A percentile compares a stretch with the other conserved stretches of the same genome.
phyloP scores from a whole-genome alignment of 2,329 filamentous ascomycete genomes.

The Fusarium verrucosum region DNA sequence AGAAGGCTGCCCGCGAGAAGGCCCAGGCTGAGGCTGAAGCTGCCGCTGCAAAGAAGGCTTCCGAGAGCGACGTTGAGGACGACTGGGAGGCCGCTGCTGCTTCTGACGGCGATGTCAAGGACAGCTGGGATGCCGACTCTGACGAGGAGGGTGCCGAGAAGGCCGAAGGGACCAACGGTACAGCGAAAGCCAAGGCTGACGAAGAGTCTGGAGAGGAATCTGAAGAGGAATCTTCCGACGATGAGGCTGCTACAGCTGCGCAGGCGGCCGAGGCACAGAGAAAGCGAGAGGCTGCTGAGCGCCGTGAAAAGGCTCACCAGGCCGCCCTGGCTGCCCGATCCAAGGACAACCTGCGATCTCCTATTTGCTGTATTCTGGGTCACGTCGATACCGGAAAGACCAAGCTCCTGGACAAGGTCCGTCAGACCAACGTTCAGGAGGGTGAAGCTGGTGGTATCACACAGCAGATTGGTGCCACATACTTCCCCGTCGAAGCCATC shows the following conservation, averaged over 20 bases:
- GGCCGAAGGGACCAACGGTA: slow-evolving; percentile 64
- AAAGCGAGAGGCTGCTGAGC: slow-evolving; percentile 88
- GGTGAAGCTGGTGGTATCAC: slow-evolving; percentile 99
- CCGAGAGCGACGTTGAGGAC: slow-evolving; percentile 72
- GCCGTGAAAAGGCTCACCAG: slow-evolving; percentile 89
- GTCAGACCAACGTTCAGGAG: slow-evolving; percentile 98
- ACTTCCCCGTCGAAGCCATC: slow-evolving; percentile 96
- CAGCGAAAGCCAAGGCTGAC: slow-evolving; percentile 49
- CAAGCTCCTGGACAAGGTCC: slow-evolving; percentile 98
- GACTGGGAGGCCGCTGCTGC: slow-evolving; percentile 90
- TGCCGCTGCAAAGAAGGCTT: slow-evolving; percentile 63
- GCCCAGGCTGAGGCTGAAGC: slow-evolving; percentile 66
- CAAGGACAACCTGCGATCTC: slow-evolving; percentile 92
- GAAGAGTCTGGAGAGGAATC: slow-evolving; percentile 58
- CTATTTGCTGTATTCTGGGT: slow-evolving; percentile 99
- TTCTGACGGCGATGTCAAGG: slow-evolving; percentile 83
- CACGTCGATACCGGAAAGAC: slow-evolving; percentile 99
- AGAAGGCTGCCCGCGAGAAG: slow-evolving; percentile 66
- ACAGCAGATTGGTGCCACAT: slow-evolving; percentile 98
- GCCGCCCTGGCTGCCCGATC: slow-evolving; percentile 91
- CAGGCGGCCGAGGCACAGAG: slow-evolving; percentile 76
- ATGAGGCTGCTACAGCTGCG: slow-evolving; percentile 79
- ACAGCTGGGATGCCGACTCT: slow-evolving; percentile 91
- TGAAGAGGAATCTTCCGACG: slow-evolving; percentile 73
- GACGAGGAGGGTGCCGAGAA: slow-evolving; percentile 69